phyloP scores from a whole-genome alignment of 164 flowering plant species.

The Vitis vinifera region DNA sequence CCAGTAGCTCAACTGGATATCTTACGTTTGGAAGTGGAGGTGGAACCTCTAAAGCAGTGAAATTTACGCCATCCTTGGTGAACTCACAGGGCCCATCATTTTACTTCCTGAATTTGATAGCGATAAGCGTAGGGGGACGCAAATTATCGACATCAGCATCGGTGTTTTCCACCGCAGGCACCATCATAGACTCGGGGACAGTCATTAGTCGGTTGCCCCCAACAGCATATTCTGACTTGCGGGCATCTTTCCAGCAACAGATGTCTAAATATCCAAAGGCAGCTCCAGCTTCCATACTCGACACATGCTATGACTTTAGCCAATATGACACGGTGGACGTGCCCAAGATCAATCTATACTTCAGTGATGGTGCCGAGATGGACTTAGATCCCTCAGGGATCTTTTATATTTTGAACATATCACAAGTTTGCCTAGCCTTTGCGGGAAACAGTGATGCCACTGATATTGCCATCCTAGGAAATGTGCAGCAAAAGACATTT shows the following conservation, averaged over 20 bases:
- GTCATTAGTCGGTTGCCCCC: conserved; percentile 38
- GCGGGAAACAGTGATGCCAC: conserved; percentile 26
- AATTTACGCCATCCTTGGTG: conserved; percentile 23
- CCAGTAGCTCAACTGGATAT: conserved; percentile 37
- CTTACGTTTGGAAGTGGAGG: conserved; percentile 39
- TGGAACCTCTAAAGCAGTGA: neutral
- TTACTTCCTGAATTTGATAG: conserved; percentile 23
- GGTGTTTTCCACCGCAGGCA: conserved; percentile 11
- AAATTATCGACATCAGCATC: conserved; percentile 9
- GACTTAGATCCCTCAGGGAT: conserved; percentile 19
- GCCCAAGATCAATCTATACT: conserved; percentile 33
- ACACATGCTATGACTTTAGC: conserved; percentile 64
- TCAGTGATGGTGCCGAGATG: conserved; percentile 22
- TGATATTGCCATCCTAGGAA: conserved; percentile 38
- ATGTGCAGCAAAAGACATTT: conserved; percentile 44
- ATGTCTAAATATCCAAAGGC: conserved; percentile 53
- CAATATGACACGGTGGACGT: conserved; percentile 6
- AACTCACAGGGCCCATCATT: conserved; percentile 10
- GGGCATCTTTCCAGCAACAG: conserved; percentile 19
- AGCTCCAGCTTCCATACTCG: conserved; percentile 43
- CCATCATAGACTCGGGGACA: conserved; percentile 51
- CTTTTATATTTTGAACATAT: conserved; percentile 11
- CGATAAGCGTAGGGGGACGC: conserved; percentile 24
- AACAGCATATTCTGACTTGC: conserved; percentile 34
- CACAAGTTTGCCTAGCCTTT: conserved; percentile 44